Evolutionary conservation across 2,329 filamentous ascomycete genomes (phyloP), one percentile per base, ranked within the genome.

Genomic region (Cladosporium oxysporum): DNA sequence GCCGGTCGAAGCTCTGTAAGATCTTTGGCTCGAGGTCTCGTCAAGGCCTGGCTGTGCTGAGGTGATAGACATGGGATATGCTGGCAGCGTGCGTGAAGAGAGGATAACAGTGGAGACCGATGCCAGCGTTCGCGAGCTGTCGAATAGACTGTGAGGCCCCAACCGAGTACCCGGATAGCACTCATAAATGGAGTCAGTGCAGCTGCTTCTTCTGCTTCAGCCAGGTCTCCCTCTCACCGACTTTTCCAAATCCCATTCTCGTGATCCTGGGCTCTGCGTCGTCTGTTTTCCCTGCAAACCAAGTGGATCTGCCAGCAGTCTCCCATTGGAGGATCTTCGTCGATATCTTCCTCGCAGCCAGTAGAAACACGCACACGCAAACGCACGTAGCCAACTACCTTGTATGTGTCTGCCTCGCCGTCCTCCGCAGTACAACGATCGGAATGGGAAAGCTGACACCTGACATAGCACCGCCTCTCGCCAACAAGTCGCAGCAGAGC

Each of bases 381-480:
- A 63, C 49, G 50, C 60, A 63, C 49, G 60, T 44, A 63, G 49
- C 60, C 60, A 55, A 63, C 60, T 63, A 55, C 29, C 60, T 53
- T 63, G 60, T 63, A 63, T 16, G 50, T 63, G 44, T 53, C 33
- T 41, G 47, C 49, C 35, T 63, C 33, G 18, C 33, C 49, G 35
- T 41, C 23, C 37, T 63, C 57, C 57, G 50, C 60, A 23, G 60
- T 57, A 52, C 50, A 29, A 63, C 60, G 31, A 41, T 63, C 49
- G 60, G 60, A 44, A 31, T 23, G 60, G 33, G 33, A 58, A 44
- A 55, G 50, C 60, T 63, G 60, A 63, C 49, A 55, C 23, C 49
- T 52, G 31, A 44, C 60, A 50, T 55, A 57, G 60, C 50, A 63
- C 49, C 60, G 31, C 31, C 31, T 23, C 44, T 49, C n/a, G 18